Evolutionary conservation across 441 rosid species (phyloP), one percentile per base, ranked within the genome.

Genomic region (Kokia cookei): DNA sequence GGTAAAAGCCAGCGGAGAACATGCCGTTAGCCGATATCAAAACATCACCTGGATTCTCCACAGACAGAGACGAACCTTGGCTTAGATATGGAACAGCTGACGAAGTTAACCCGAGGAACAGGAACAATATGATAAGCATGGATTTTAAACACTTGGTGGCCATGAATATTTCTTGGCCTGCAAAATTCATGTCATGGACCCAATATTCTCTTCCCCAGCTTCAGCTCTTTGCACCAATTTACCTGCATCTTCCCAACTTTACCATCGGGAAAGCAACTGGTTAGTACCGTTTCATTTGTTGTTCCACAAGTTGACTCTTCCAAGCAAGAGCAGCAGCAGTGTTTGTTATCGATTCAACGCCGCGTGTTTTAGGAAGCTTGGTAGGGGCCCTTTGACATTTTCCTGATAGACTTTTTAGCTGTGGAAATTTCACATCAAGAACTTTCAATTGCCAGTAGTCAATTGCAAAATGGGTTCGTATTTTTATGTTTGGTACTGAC

Each of bases 1-100:
- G 61, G 53, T 35, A 60, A 50, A 77, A 80, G 2, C 83, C 78
- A 1, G 83, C 78, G 1, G 76, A 35, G 76, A 70, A 77, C n/a
- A 59, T 3, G 7, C 65, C 71, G 15, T 50, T 71, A 0, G 61
- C 7, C 6, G 78, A 74, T 61, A 54, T 32, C 37, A 77, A 26
- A 63, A 70, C 67, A 27, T 71, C 72, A 43, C 69, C 35, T 48
- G 69, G 60, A 60, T 69, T 75, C 60, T 75, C 73, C 11, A 65
- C 71, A 12, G 65, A 74, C 37, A 74, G 14, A 54, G 76, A 73
- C 6, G 65, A 71, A 11, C 55, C 53, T 43, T 15, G 40, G 19
- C 42, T 58, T 71, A 59, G 55, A 45, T 26, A 2, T 24, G 61
- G 42, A 42, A 60, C 7, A 14, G 64, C 64, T 22, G 74, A 43